A percentile compares a stretch with the other conserved stretches of the same genome.
These are phyloP conservation scores for Globisporangium cederbergense DNA, from an alignment of 352 stramenopile genomes.

Conservation along the genomic window DNA sequence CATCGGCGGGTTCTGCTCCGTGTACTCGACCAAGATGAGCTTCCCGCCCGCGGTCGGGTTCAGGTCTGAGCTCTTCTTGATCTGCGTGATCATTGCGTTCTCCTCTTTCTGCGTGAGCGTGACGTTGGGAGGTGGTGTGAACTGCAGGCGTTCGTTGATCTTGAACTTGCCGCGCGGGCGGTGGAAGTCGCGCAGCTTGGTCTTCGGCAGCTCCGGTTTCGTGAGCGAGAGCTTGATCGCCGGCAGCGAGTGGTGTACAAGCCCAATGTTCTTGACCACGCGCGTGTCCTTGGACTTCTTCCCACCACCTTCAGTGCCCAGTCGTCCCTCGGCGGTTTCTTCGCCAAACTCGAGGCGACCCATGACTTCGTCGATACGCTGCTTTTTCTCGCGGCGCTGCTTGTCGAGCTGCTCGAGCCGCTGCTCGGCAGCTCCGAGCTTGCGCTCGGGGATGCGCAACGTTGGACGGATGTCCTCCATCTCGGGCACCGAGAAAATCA, in stretches of 20 bases:
- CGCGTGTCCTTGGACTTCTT: slow-evolving; percentile 85
- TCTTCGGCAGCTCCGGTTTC: slow-evolving; percentile 79
- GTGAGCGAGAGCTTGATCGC: slow-evolving; percentile 85
- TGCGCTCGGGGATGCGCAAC: slow-evolving; percentile 77
- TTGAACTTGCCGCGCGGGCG: slow-evolving; percentile 83
- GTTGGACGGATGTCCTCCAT: slow-evolving; percentile 82
- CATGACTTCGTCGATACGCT: slow-evolving; percentile 82
- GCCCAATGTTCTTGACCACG: slow-evolving; percentile 82
- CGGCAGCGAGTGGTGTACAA: slow-evolving; percentile 82
- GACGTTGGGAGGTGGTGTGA: slow-evolving; percentile 40
- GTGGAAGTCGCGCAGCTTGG: slow-evolving; percentile 82
- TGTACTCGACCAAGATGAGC: slow-evolving; percentile 84
- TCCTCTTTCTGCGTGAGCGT: slow-evolving; percentile 52
- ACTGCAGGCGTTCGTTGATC: slow-evolving; percentile 72
- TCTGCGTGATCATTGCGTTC: slow-evolving; percentile 76
- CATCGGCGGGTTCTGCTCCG: slow-evolving; percentile 78
- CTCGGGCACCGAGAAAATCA: slow-evolving; percentile 74
- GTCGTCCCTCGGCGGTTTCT: slow-evolving; percentile 57
- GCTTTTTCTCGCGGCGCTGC: slow-evolving; percentile 69
- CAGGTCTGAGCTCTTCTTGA: slow-evolving; percentile 85
- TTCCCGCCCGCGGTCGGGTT: slow-evolving; percentile 72
- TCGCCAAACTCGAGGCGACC: slow-evolving; percentile 75
- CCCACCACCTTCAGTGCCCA: slow-evolving; percentile 60
- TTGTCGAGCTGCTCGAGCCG: slow-evolving; percentile 69
- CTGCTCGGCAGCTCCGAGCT: slow-evolving; percentile 75